A percentile compares a stretch with the other conserved stretches of the same genome.
These are phyloP conservation scores for Eimeria sp. DNA, from an alignment of 169 alveolate species.

Conservation along the genomic window DNA sequence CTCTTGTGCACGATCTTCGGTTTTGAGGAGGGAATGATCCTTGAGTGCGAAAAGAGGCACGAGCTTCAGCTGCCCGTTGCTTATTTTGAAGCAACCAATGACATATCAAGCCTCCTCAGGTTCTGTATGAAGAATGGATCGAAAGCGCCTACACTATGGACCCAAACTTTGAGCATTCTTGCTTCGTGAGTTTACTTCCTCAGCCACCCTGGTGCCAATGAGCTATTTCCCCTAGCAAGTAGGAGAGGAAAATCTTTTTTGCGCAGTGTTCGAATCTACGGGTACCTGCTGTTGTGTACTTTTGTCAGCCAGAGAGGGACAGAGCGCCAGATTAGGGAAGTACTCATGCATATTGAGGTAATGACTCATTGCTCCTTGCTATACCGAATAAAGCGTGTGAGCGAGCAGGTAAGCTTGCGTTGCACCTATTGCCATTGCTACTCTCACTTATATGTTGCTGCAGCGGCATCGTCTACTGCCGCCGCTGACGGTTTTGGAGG, in stretches of 20 bases:
- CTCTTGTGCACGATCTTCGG: slow-evolving; percentile 70
- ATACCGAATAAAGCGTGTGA: not conserved
- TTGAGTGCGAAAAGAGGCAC: slow-evolving; percentile 69
- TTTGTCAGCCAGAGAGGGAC: slow-evolving; percentile 72
- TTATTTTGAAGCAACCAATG: slow-evolving; percentile 44
- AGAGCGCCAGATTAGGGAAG: slow-evolving; percentile 74
- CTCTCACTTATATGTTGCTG: not conserved
- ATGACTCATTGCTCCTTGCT: not conserved
- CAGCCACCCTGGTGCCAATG: not conserved
- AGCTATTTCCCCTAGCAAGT: not conserved
- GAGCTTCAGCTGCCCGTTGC: slow-evolving; percentile 77
- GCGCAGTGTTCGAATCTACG: not conserved
- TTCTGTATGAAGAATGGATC: slow-evolving; percentile 75
- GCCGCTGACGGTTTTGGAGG: slow-evolving; percentile 82
- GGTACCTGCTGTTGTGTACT: not conserved
- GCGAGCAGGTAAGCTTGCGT: not conserved
- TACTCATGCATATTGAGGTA: slow-evolving; percentile 79
- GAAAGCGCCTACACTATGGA: slow-evolving; percentile 74
- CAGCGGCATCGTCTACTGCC: slow-evolving; percentile 81
- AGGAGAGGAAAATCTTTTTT: not conserved
- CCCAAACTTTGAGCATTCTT: slow-evolving; percentile 72
- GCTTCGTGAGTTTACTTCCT: slow-evolving; percentile 66
- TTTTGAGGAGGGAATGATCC: slow-evolving; percentile 75
- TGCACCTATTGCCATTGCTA: not conserved
- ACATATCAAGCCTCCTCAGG: slow-evolving; percentile 52